phyloP scores from a whole-genome alignment of 73 alveolate species.

The Effrenium voratum region DNA sequence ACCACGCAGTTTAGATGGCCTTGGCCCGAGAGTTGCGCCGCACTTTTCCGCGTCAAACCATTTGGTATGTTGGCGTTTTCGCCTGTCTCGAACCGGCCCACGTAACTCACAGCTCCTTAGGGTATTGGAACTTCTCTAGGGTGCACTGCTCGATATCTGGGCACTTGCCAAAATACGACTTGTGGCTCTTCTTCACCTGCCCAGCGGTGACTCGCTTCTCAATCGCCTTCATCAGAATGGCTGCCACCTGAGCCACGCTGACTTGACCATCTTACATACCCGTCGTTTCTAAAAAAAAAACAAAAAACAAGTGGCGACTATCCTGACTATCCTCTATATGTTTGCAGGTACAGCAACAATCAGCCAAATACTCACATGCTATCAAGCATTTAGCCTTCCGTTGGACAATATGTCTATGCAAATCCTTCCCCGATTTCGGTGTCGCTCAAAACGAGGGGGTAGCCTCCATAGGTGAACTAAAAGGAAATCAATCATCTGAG shows the following conservation, averaged over 20 bases:
- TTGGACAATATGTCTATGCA: neutral
- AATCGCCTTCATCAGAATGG: slow-evolving; percentile 23
- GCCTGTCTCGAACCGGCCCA: no score
- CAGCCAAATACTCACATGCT: neutral
- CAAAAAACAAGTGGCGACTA: neutral
- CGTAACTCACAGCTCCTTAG: slow-evolving; percentile 2
- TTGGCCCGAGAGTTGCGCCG: no score
- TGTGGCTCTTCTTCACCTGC: neutral
- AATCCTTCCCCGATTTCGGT: neutral
- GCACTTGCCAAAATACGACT: slow-evolving; percentile 19
- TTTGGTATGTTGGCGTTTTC: no score
- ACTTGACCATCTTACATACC: neutral
- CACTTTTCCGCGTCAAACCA: no score
- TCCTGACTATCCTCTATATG: no score
- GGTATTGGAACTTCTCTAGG: neutral
- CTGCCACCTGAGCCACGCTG: neutral
- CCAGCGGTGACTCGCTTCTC: slow-evolving; percentile 19
- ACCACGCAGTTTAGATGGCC: no score
- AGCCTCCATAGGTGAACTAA: neutral
- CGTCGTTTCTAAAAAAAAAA: neutral
- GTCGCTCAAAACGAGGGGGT: no score
- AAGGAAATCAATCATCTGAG: no score
- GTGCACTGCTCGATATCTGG: neutral
- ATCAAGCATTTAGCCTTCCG: neutral
- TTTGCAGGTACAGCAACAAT: neutral